Evolutionary conservation across 1,284 basidiomycete genomes (phyloP).

Genomic region (Malassezia nana): DNA sequence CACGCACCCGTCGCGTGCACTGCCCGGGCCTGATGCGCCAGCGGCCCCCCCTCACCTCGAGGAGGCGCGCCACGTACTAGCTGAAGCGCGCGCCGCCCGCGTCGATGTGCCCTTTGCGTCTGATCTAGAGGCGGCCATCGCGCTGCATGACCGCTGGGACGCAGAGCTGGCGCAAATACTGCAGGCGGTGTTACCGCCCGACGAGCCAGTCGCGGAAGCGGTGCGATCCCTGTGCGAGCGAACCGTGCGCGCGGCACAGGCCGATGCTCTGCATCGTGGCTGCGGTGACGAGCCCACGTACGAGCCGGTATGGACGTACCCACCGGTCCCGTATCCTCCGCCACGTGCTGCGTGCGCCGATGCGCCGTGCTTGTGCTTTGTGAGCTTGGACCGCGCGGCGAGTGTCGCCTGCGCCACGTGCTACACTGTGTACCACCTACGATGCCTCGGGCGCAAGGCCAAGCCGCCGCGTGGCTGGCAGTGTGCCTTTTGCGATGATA

Average conservation of each 20-base stretch:
- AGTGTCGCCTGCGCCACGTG: constrained; percentile 27
- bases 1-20: constrained; percentile 4
- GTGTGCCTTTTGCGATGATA: constrained; percentile 32
- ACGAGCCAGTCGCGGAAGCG: constrained; percentile 7
- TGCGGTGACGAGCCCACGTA: constrained; percentile 1
- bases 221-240: constrained; percentile 24
- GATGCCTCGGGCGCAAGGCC: constrained; percentile 29
- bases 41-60: not conserved
- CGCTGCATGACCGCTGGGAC: constrained; percentile 30
- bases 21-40: not conserved
- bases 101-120: constrained; percentile 20
- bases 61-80: constrained; percentile 27
- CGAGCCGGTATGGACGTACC: not conserved
- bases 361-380: constrained; percentile 31
- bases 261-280: not conserved
- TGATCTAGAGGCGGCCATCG: constrained; percentile 22
- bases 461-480: constrained; percentile 18
- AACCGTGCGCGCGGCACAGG: constrained; percentile 17
- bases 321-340: constrained; percentile 4
- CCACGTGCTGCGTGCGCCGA: not conserved
- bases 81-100: constrained; percentile 20
- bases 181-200: not conserved
- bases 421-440: constrained; percentile 25
- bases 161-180: constrained; percentile 12
- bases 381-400: not conserved